Evolutionary conservation across 176 grass and related monocot genomes (phyloP).

Genomic region (Oryza australiensis): DNA sequence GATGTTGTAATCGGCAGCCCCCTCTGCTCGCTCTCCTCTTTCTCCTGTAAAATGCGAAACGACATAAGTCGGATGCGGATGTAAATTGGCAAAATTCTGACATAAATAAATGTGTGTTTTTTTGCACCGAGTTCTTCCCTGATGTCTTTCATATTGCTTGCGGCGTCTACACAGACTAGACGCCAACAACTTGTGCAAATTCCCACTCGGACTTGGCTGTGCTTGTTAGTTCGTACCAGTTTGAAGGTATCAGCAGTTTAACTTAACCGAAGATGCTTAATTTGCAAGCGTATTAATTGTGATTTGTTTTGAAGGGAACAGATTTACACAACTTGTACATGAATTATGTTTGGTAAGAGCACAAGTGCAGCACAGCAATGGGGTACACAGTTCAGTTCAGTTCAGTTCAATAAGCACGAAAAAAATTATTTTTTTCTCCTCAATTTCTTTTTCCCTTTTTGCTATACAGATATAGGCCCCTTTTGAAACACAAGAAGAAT

Average conservation of each 20-base stretch:
- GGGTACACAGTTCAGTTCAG: neutral
- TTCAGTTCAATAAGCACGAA: neutral
- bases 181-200: neutral
- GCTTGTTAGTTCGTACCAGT: too few species aligned
- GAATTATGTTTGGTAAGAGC: too few species aligned
- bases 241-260: too few species aligned
- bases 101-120: slow-evolving; percentile 44
- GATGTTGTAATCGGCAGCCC: slow-evolving; percentile 32
- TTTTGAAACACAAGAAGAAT: neutral
- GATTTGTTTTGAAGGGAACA: too few species aligned
- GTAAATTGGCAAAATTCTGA: slow-evolving; percentile 47
- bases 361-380: neutral
- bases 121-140: neutral
- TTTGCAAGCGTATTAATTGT: too few species aligned
- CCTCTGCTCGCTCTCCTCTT: neutral
- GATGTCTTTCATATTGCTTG: neutral
- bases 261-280: too few species aligned
- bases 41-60: slow-evolving; percentile 29
- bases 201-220: too few species aligned
- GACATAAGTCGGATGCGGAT: slow-evolving; percentile 27
- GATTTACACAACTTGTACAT: too few species aligned
- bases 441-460: neutral
- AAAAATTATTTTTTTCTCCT: neutral
- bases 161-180: neutral
- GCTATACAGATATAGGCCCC: neutral